Conservation (phyloP, 257 asterid species). For the Nicotiana tomentosiformis region DNA sequence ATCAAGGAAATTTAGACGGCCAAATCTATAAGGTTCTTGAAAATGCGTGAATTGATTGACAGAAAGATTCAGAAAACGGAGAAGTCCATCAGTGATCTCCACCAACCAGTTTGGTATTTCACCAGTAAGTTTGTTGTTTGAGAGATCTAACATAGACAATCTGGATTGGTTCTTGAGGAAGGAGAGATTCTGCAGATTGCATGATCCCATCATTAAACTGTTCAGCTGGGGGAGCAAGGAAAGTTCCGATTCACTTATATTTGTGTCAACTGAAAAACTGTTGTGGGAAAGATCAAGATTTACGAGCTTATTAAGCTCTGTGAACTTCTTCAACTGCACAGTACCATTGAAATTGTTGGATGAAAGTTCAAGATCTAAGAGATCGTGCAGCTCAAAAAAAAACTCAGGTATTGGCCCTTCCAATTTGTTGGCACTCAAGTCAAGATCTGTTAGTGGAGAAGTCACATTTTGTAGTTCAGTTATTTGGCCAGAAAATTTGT, state of each 20-base stretch:
- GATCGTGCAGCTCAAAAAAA: slow-evolving; percentile 4
- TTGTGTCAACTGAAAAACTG: slow-evolving; percentile 13
- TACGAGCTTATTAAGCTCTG: neutral
- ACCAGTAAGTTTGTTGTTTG: slow-evolving; percentile 19
- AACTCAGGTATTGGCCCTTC: slow-evolving; percentile 14
- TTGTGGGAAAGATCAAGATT: slow-evolving; percentile 7
- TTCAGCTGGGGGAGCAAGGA: slow-evolving; percentile 17
- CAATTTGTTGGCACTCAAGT: slow-evolving; percentile 8
- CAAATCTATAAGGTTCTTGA: neutral
- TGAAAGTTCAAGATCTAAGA: neutral
- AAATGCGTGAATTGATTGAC: neutral
- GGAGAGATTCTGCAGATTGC: slow-evolving; percentile 43
- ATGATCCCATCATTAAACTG: slow-evolving; percentile 33
- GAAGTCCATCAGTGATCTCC: neutral
- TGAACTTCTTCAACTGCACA: slow-evolving; percentile 9
- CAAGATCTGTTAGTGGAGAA: slow-evolving; percentile 17
- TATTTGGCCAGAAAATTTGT: slow-evolving; percentile 46
- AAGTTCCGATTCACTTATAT: neutral
- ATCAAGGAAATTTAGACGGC: neutral
- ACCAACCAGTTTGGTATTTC: slow-evolving; percentile 5
- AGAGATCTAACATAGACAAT: slow-evolving; percentile 20
- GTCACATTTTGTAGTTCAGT: slow-evolving; percentile 21
- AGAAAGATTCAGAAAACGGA: slow-evolving; percentile 8
- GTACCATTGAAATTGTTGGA: slow-evolving; percentile 12
- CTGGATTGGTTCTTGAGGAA: slow-evolving; percentile 24